phyloP scores from a whole-genome alignment of 345 rosid genomes.

The Citrus mangshanensis region DNA sequence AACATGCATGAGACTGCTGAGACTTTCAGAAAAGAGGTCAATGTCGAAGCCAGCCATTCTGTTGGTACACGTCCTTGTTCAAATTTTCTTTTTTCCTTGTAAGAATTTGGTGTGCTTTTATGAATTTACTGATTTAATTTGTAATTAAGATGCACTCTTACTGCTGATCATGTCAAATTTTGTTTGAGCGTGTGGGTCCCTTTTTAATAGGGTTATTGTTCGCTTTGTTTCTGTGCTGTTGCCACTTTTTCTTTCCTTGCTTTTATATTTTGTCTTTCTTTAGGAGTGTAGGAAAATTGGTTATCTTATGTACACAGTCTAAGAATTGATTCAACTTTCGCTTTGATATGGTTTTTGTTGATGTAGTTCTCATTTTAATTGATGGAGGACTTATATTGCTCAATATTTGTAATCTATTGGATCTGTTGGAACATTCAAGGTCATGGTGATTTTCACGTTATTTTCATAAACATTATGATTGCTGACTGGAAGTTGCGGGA shows the following conservation, averaged over 20 bases:
- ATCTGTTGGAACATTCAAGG: not conserved
- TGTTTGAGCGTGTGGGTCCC: not conserved
- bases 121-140: not conserved
- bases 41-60: slow-evolving; percentile 12
- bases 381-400: not conserved
- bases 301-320: not conserved
- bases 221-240: not conserved
- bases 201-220: not conserved
- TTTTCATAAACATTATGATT: not conserved
- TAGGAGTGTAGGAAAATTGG: not conserved
- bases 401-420: not conserved
- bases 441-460: not conserved
- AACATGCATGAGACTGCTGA: slow-evolving; percentile 31
- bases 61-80: slow-evolving; percentile 23
- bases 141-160: not conserved
- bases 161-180: not conserved
- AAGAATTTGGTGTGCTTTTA: not conserved
- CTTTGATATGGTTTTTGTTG: not conserved
- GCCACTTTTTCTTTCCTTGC: too few species aligned
- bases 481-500: not conserved
- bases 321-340: not conserved
- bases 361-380: not conserved
- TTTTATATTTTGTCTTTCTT: not conserved
- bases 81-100: not conserved
- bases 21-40: slow-evolving; percentile 27